A percentile compares a stretch with the other conserved stretches of the same genome.
Conservation (phyloP, 1,139 yeast genomes). For the Pichia sp. region DNA sequence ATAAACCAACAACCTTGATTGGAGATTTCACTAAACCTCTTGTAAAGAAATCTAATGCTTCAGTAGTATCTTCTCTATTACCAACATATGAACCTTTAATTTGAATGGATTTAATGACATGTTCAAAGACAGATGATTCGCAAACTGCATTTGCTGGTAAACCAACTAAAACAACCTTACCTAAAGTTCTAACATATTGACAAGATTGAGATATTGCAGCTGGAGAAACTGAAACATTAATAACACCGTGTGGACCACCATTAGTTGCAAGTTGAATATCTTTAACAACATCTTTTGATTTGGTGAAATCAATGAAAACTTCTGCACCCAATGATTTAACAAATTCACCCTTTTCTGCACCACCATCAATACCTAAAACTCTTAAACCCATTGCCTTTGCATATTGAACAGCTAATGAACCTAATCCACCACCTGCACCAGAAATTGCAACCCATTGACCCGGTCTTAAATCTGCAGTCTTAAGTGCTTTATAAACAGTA, state of each 20-base stretch:
- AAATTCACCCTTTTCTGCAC: slow-evolving; percentile 56
- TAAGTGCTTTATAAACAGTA: slow-evolving; percentile 72
- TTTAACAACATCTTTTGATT: slow-evolving; percentile 48
- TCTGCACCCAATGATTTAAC: slow-evolving; percentile 60
- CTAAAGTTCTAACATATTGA: slow-evolving; percentile 59
- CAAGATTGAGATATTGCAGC: slow-evolving; percentile 58
- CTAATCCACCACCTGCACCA: slow-evolving; percentile 79
- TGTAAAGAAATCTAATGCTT: slow-evolving; percentile 65
- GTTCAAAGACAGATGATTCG: slow-evolving; percentile 54
- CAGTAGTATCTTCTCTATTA: slow-evolving; percentile 73
- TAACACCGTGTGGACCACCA: slow-evolving; percentile 74
- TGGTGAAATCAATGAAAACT: slow-evolving; percentile 57
- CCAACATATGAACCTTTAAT: slow-evolving; percentile 74
- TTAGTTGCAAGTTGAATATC: slow-evolving; percentile 52
- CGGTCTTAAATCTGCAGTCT: slow-evolving; percentile 52
- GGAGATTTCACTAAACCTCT: slow-evolving; percentile 68
- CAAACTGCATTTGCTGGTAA: slow-evolving; percentile 69
- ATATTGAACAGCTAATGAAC: slow-evolving; percentile 68
- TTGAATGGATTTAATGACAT: slow-evolving; percentile 58
- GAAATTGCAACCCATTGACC: slow-evolving; percentile 76
- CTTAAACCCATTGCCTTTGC: slow-evolving; percentile 72
- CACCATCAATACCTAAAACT: slow-evolving; percentile 72
- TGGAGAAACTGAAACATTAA: slow-evolving; percentile 68
- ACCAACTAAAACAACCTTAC: slow-evolving; percentile 69
- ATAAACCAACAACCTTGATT: slow-evolving; percentile 62